Evolutionary conservation across 208 protist species (phyloP).

Genomic region (Leptomonas seymouri): DNA sequence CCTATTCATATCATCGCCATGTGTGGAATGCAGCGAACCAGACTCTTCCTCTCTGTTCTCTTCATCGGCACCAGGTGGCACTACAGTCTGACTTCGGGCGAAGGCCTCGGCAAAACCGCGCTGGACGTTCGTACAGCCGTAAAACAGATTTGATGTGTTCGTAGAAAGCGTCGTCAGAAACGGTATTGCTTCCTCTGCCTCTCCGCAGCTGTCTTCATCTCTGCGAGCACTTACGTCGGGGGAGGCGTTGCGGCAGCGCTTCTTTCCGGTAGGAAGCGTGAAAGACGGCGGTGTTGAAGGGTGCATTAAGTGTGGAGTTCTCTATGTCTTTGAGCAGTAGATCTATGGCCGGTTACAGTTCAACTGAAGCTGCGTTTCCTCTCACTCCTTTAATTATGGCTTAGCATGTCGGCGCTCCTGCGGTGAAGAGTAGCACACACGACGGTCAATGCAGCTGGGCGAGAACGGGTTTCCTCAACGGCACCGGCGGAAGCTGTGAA

Average conservation of each 20-base stretch:
- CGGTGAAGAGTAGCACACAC: no score
- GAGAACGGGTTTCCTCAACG: no score
- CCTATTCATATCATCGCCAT: no score
- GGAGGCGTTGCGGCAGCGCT: conserved; percentile 14
- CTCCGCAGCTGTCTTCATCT: neutral
- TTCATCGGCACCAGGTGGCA: neutral
- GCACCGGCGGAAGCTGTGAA: no score
- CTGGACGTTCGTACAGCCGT: neutral
- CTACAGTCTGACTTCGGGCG: neutral
- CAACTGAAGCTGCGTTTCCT: no score
- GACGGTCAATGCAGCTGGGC: no score
- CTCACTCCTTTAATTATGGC: no score
- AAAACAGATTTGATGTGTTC: conserved; percentile 21
- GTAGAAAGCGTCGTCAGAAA: conserved; percentile 50
- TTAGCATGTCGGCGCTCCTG: no score
- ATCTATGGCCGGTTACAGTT: no score
- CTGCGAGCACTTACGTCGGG: neutral
- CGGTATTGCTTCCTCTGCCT: conserved; percentile 34
- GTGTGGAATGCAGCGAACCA: no score
- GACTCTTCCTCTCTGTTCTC: neutral
- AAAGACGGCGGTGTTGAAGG: neutral
- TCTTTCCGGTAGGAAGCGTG: neutral
- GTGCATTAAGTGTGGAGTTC: no score
- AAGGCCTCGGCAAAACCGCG: neutral
- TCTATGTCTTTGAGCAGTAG: no score